Percentiles rank a stretch among this genome's conserved stretches.
phyloP scores from a whole-genome alignment of 768 basidiomycete species.

The Udeniomyces megalosporus region DNA sequence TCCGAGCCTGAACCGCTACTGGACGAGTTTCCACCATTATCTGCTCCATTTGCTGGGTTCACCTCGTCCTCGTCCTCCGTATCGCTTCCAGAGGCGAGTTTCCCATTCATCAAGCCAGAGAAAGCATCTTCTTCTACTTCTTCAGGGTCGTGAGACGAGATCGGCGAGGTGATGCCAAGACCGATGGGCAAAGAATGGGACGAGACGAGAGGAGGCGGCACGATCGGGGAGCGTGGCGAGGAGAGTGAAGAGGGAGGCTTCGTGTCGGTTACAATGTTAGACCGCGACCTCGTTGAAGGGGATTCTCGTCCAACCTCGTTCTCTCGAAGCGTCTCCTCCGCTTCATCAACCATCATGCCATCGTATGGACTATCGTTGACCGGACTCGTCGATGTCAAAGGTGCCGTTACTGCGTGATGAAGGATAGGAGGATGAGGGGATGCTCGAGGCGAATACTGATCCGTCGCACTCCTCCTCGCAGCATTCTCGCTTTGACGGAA shows the following conservation, averaged over 20 bases:
- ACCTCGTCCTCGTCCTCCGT: neutral
- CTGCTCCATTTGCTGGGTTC: slow-evolving; percentile 4
- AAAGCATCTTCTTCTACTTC: neutral
- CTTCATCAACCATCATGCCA: neutral
- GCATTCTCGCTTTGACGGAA: neutral
- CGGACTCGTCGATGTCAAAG: neutral
- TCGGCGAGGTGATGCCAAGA: neutral
- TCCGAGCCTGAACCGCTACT: slow-evolving; percentile 3
- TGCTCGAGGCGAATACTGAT: neutral
- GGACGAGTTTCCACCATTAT: neutral
- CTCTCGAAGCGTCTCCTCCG: neutral
- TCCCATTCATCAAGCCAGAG: neutral
- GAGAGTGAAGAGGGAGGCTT: neutral
- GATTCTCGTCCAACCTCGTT: neutral
- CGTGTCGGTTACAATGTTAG: neutral
- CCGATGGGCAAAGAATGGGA: neutral
- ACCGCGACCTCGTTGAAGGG: neutral
- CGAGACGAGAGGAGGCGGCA: neutral
- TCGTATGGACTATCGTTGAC: neutral
- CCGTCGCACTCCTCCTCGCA: neutral
- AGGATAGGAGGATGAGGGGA: neutral
- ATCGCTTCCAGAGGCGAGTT: neutral
- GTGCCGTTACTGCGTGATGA: neutral
- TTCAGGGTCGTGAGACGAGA: neutral
- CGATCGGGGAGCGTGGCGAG: too few species aligned